phyloP scores from a whole-genome alignment of 768 basidiomycete species.

The Naganishia vaughanmartiniae region DNA sequence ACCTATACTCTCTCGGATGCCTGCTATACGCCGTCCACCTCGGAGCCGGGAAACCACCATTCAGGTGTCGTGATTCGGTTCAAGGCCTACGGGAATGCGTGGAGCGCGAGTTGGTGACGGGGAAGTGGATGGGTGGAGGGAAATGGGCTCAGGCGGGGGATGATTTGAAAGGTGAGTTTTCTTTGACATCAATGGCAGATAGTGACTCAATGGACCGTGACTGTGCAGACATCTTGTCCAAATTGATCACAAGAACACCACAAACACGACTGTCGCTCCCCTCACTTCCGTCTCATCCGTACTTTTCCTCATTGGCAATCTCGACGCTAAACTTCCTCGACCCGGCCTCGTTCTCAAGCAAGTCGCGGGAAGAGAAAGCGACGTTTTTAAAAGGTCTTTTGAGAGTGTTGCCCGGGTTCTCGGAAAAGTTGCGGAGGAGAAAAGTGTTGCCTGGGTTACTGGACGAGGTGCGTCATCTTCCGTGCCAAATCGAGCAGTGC shows the following conservation, averaged over 20 bases:
- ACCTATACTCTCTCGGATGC: constrained; percentile 81
- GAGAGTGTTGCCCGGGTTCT: constrained; percentile 75
- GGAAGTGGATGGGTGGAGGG: constrained; percentile 45
- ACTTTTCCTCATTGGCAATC: constrained; percentile 93
- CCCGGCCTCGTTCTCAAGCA: constrained; percentile 88
- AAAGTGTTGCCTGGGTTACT: constrained; percentile 89
- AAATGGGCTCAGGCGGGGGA: constrained; percentile 44
- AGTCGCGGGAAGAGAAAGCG: constrained; percentile 91
- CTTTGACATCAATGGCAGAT: neutral
- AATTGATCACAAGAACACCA: constrained; percentile 76
- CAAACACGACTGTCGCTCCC: constrained; percentile 71
- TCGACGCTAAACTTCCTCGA: constrained; percentile 95
- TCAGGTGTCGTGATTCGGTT: constrained; percentile 66
- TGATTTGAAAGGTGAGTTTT: constrained; percentile 44
- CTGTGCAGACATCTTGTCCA: constrained; percentile 67
- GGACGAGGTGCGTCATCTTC: constrained; percentile 69
- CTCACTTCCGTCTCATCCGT: constrained; percentile 76
- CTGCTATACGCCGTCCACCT: constrained; percentile 87
- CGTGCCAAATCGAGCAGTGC: neutral
- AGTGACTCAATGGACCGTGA: neutral
- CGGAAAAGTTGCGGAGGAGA: constrained; percentile 76
- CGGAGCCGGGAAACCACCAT: constrained; percentile 74
- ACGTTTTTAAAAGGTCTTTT: constrained; percentile 90
- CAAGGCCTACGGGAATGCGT: constrained; percentile 50
- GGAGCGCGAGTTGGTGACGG: constrained; percentile 41